A percentile compares a stretch with the other conserved stretches of the same genome.
Conservation (phyloP, 192 early-diverging fungal genomes). For the Coemansia sp. region DNA sequence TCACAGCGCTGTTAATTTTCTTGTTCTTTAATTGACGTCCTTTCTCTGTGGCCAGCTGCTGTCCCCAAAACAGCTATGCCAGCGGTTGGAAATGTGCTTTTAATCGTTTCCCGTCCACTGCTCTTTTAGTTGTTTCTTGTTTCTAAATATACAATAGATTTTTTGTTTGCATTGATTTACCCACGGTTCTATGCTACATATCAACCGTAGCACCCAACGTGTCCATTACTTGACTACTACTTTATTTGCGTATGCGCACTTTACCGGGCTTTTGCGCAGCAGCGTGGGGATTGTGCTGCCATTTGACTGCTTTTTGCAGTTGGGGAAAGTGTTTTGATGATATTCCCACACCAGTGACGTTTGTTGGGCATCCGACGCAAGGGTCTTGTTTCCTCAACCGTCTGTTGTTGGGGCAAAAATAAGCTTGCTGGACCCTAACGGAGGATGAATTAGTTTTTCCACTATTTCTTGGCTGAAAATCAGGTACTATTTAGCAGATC, state of each 20-base stretch:
- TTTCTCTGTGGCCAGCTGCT: not conserved
- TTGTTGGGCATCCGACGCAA: not conserved
- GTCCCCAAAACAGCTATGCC: not conserved
- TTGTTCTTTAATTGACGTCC: not conserved
- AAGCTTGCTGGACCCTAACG: too few relatives aligned
- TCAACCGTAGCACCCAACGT: too few relatives aligned
- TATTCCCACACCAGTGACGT: slow-evolving; percentile 3
- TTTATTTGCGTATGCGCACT: too few relatives aligned
- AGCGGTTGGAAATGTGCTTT: too few relatives aligned
- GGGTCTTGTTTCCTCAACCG: slow-evolving; percentile 6
- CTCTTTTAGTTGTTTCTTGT: not conserved
- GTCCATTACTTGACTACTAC: too few relatives aligned
- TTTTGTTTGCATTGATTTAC: not conserved
- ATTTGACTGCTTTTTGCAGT: too few relatives aligned
- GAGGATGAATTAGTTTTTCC: not conserved
- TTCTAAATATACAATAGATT: slow-evolving; percentile 9
- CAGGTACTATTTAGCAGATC: not conserved
- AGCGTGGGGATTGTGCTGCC: too few relatives aligned
- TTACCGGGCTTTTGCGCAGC: too few relatives aligned
- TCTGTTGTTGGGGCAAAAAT: not conserved
- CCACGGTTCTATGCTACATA: too few relatives aligned
- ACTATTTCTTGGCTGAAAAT: not conserved
- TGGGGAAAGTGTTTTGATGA: too few relatives aligned
- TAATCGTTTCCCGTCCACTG: too few relatives aligned
- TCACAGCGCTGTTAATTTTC: not conserved